Base-by-base conservation (phyloP, 371 early-diverging fungal species). In the Apophysomyces trapeziformis region DNA sequence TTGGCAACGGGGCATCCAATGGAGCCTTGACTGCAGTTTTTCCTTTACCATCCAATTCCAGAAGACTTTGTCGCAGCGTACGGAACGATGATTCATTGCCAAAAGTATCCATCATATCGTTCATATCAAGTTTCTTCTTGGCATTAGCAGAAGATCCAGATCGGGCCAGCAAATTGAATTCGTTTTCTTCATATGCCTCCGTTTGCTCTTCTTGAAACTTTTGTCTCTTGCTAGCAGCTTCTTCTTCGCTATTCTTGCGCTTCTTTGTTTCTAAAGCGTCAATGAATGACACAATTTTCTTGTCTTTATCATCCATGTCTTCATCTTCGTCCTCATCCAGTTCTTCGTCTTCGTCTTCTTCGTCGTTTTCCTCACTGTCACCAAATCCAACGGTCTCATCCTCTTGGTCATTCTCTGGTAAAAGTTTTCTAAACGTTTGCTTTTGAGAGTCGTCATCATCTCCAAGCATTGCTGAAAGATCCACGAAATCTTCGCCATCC, bases 1-100 rank as follows among this genome's bases (percentile, higher is more conserved):
- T 86, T 16, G 96, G 90, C 12, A 96, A 67, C 5, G 98, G 98
- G 0, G 94, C 96, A 13, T 85, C 72, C 18, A 95, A 74, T 1
- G 91, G 87, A 35, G 76, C 71, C 32, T 84, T 80, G 7, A 81
- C 79, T 62, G 71, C 66, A 43, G 76, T 75, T 47, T 74, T 74
- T 7, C 76, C 78, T 68, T 79, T 82, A n/a, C 80, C 87, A 38
- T 85, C 85, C 43, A 94, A 73, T 7, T 69, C 74, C 50, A 81
- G 79, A 1, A 92, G 60, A 60, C 87, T 86, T 68, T 89, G 87
- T 69, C 90, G 89, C 38, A 93, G 69, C 2, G 74, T 67, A 13
- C 79, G 82, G 68, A 91, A 89, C 0, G 82, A 80, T 5, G 85
- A 64, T 38, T 87, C 89, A 65, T 86, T 86, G 58, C 81, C 81